Conservation (phyloP, 306 rosid species). For the Ceratonia siliqua region DNA sequence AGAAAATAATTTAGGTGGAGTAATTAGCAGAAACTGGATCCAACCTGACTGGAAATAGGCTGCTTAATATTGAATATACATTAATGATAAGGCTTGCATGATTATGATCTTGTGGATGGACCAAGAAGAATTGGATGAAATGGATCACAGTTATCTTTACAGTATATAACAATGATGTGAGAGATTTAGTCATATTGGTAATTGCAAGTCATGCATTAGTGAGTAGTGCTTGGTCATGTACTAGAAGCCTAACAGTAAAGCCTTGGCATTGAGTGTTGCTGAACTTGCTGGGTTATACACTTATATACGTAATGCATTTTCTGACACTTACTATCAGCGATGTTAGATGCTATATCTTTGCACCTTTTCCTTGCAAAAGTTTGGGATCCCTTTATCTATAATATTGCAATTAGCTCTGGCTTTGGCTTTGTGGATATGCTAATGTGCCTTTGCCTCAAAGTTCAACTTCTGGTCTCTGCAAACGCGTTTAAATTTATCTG, state of each 20-base stretch:
- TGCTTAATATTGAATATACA: not conserved
- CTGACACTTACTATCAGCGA: not conserved
- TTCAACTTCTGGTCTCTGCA: not conserved
- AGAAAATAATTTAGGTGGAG: not conserved
- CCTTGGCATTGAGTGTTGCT: not conserved
- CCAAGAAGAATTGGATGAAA: conserved; percentile 8
- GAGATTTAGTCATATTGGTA: not conserved
- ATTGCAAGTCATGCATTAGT: conserved; percentile 14
- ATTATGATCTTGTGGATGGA: conserved; percentile 1
- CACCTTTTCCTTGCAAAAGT: not conserved
- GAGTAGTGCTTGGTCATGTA: not conserved
- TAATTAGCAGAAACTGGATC: conserved; percentile 5
- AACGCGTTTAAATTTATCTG: not conserved
- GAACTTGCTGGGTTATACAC: no score
- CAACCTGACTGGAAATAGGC: not conserved
- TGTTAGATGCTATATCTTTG: not conserved
- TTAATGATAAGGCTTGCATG: conserved; percentile 22
- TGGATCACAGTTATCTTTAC: not conserved
- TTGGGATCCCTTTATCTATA: not conserved
- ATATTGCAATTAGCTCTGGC: not conserved
- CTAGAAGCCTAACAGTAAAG: not conserved
- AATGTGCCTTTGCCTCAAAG: not conserved
- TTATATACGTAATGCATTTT: not conserved
- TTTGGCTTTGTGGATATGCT: conserved; percentile 7
- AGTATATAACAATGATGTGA: not conserved